Percentiles rank a stretch among this genome's conserved stretches.
Evolutionary conservation across 1,139 yeast species (phyloP).

Genomic region (Torulaspora pretoriensis): DNA sequence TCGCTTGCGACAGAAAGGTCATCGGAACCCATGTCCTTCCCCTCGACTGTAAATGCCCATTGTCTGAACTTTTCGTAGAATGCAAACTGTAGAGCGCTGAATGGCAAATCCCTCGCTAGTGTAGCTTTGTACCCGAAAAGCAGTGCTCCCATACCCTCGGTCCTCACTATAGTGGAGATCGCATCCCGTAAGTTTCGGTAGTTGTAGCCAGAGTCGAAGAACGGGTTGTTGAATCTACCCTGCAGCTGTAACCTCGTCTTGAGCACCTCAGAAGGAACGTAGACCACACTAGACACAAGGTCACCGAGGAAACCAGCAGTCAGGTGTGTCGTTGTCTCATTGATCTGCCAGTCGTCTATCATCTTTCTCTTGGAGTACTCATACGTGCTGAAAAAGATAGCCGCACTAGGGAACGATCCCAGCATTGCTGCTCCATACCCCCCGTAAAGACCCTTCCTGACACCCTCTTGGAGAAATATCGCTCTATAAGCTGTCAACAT

Average conservation of each 20-base stretch:
- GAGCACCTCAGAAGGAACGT: constrained; percentile 96
- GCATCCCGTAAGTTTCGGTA: constrained; percentile 73
- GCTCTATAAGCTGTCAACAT: constrained; percentile 69
- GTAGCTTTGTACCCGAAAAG: constrained; percentile 94
- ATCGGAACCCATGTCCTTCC: constrained; percentile 21
- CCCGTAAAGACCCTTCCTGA: constrained; percentile 78
- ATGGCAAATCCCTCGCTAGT: constrained; percentile 83
- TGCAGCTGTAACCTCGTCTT: constrained; percentile 91
- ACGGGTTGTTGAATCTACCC: constrained; percentile 77
- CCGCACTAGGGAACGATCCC: constrained; percentile 91
- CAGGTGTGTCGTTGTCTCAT: constrained; percentile 77
- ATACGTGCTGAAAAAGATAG: constrained; percentile 86
- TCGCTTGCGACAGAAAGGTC: constrained; percentile 61
- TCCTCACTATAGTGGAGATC: constrained; percentile 51
- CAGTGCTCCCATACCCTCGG: constrained; percentile 73
- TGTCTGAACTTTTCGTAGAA: constrained; percentile 83
- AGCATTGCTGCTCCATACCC: constrained; percentile 89
- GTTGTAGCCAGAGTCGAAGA: constrained; percentile 80
- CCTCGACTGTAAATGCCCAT: constrained; percentile 45
- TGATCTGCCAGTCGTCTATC: constrained; percentile 59
- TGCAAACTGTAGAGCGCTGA: constrained; percentile 92
- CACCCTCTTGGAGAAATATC: constrained; percentile 76
- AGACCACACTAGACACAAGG: constrained; percentile 80
- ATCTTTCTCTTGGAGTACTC: constrained; percentile 71
- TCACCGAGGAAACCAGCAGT: constrained; percentile 90